Evolutionary conservation across 2,329 filamentous ascomycete species (phyloP).

Genomic region (Diaporthe ampelina): DNA sequence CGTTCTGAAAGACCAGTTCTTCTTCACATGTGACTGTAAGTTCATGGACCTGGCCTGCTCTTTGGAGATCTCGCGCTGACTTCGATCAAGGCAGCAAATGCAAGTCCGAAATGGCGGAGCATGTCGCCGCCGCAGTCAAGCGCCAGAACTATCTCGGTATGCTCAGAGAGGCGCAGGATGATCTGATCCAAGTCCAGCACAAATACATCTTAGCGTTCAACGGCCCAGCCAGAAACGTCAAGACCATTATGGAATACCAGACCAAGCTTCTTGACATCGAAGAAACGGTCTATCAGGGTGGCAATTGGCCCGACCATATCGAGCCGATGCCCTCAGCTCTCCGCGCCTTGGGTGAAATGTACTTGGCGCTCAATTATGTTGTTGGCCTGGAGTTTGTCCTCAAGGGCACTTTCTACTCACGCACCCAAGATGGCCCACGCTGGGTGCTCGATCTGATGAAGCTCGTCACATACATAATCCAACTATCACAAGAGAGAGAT

Average conservation of each 20-base stretch:
- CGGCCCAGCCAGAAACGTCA: constrained; percentile 37
- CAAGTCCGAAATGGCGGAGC: constrained; percentile 45
- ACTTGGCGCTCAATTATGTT: constrained; percentile 43
- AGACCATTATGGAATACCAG: constrained; percentile 42
- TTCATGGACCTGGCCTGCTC: not conserved
- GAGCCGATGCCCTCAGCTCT: constrained; percentile 48
- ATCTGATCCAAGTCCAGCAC: constrained; percentile 42
- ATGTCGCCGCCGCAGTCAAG: constrained; percentile 37
- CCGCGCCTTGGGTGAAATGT: constrained; percentile 45
- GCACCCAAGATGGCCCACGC: constrained; percentile 42
- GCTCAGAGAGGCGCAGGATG: constrained; percentile 42
- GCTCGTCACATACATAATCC: constrained; percentile 44
- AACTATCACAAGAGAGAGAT: constrained; percentile 35
- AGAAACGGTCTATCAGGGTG: constrained; percentile 39
- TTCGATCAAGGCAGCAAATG: constrained; percentile 45
- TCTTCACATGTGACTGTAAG: constrained; percentile 50
- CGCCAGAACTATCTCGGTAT: constrained; percentile 37
- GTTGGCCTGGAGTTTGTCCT: constrained; percentile 47
- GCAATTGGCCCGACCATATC: constrained; percentile 48
- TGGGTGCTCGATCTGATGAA: constrained; percentile 48
- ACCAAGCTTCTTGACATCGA: constrained; percentile 42
- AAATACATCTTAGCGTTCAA: constrained; percentile 37
- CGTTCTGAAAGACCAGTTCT: constrained; percentile 45
- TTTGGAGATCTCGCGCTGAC: not conserved
- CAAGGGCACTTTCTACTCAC: constrained; percentile 45